phyloP scores from a whole-genome alignment of 148 eudicot genomes.

The Cornus suecica region DNA sequence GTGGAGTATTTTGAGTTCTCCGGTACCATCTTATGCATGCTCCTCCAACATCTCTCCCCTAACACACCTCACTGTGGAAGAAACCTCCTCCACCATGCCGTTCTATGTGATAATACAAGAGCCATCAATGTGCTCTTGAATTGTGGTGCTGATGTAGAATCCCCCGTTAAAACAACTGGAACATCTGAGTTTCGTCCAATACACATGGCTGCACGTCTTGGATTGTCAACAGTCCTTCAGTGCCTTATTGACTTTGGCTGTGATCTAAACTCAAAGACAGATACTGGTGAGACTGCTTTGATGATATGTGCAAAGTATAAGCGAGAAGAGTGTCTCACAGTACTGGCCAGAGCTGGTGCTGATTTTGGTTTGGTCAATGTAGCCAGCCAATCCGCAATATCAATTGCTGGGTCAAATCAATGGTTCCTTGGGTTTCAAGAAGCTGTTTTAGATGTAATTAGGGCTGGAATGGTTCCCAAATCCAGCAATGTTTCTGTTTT shows the following conservation, averaged over 20 bases:
- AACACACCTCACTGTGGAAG: slow-evolving; percentile 56
- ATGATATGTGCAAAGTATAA: slow-evolving; percentile 57
- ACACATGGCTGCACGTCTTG: slow-evolving; percentile 84
- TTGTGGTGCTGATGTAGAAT: slow-evolving; percentile 48
- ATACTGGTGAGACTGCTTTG: slow-evolving; percentile 65
- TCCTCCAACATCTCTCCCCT: slow-evolving; percentile 43
- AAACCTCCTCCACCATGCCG: slow-evolving; percentile 89
- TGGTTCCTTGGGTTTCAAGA: slow-evolving; percentile 61
- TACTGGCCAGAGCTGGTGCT: slow-evolving; percentile 64
- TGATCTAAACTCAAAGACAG: slow-evolving; percentile 61
- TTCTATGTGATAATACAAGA: slow-evolving; percentile 54
- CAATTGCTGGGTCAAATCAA: slow-evolving; percentile 38
- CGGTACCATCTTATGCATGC: slow-evolving; percentile 69
- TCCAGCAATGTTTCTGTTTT: slow-evolving; percentile 51
- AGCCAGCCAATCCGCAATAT: slow-evolving; percentile 44
- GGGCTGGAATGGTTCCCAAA: slow-evolving; percentile 47
- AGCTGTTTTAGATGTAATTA: slow-evolving; percentile 38
- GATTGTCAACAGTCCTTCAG: slow-evolving; percentile 39
- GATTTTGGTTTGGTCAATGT: slow-evolving; percentile 67
- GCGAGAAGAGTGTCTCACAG: slow-evolving; percentile 55
- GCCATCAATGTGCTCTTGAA: slow-evolving; percentile 58
- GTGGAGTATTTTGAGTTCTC: slow-evolving; percentile 81
- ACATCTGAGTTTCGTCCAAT: slow-evolving; percentile 48
- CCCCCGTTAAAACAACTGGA: slow-evolving; percentile 41
- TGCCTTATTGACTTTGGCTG: slow-evolving; percentile 59